Evolutionary conservation across 176 grass and related monocot genomes (phyloP).

Genomic region (Musa beccarii): DNA sequence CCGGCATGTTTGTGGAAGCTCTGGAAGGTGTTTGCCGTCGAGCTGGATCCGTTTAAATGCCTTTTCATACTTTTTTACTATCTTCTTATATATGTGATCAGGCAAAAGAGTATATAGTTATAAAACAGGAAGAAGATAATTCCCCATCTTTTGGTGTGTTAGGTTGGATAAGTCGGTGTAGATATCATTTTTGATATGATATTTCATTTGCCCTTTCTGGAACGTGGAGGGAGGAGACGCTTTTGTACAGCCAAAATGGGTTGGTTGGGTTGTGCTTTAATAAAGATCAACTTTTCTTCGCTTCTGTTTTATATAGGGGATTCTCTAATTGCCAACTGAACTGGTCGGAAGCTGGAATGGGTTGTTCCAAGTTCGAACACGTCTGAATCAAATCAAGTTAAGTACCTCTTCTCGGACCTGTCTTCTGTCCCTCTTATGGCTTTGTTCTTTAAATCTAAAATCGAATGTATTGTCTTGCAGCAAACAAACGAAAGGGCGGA

Average conservation of each 20-base stretch:
- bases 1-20: slow-evolving; percentile 6
- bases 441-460: no score
- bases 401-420: no score
- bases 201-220: slow-evolving; percentile 20
- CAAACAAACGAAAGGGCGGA: no score
- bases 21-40: slow-evolving; percentile 20
- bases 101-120: slow-evolving; percentile 28
- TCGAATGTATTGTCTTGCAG: neutral
- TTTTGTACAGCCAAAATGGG: slow-evolving; percentile 32
- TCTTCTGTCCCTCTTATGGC: no score
- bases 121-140: slow-evolving; percentile 28
- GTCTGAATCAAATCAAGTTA: no score
- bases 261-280: slow-evolving; percentile 27
- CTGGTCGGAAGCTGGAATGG: no score
- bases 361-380: no score
- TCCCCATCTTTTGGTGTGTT: slow-evolving; percentile 26
- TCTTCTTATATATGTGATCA: slow-evolving; percentile 23
- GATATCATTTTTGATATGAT: slow-evolving; percentile 27
- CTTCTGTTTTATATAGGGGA: neutral
- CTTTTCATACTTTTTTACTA: neutral
- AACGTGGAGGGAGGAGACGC: slow-evolving; percentile 22
- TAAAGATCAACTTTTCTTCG: slow-evolving; percentile 1
- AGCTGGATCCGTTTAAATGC: slow-evolving; percentile 5
- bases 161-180: slow-evolving; percentile 16
- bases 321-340: no score